Conservation (phyloP, 805 yeast species). For the Ogataea paraovalis region DNA sequence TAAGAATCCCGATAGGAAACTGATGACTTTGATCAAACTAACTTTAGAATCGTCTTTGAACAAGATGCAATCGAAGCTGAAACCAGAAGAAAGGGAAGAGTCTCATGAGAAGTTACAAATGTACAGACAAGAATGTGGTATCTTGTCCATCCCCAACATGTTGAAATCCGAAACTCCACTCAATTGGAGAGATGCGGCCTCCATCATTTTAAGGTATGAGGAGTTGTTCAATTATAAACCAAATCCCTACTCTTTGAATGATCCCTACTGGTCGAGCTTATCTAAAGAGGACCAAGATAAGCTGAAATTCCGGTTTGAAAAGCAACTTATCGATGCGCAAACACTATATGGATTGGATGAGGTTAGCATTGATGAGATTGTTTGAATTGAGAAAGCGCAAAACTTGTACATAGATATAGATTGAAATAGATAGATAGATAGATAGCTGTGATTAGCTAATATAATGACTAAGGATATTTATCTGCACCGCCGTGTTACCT, state of each 20-base stretch:
- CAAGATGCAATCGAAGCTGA: constrained; percentile 21
- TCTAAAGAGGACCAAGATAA: constrained; percentile 7
- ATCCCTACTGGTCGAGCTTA: constrained; percentile 9
- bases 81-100: constrained; percentile 6
- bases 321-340: constrained; percentile 6
- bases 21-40: constrained; percentile 16
- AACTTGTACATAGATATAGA: constrained; percentile 2
- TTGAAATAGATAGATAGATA: too few relatives aligned
- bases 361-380: constrained; percentile 14
- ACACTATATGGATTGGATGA: constrained; percentile 11
- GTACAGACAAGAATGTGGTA: constrained; percentile 18
- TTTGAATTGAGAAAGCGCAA: too few relatives aligned
- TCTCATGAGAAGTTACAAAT: constrained; percentile 6
- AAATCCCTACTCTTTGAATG: constrained; percentile 17
- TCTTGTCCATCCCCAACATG: constrained; percentile 12
- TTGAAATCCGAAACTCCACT: constrained; percentile 4
- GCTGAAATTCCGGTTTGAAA: constrained; percentile 9
- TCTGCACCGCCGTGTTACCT: background rate
- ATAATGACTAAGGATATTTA: too few relatives aligned
- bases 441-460: too few relatives aligned
- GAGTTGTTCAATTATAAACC: constrained; percentile 22
- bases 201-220: constrained; percentile 17
- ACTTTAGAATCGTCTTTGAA: constrained; percentile 17
- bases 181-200: constrained; percentile 23
- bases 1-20: constrained; percentile 8